A percentile compares a stretch with the other conserved stretches of the same genome.
Conservation (phyloP, 2,329 filamentous ascomycete species). For the Monosporascus sp. region DNA sequence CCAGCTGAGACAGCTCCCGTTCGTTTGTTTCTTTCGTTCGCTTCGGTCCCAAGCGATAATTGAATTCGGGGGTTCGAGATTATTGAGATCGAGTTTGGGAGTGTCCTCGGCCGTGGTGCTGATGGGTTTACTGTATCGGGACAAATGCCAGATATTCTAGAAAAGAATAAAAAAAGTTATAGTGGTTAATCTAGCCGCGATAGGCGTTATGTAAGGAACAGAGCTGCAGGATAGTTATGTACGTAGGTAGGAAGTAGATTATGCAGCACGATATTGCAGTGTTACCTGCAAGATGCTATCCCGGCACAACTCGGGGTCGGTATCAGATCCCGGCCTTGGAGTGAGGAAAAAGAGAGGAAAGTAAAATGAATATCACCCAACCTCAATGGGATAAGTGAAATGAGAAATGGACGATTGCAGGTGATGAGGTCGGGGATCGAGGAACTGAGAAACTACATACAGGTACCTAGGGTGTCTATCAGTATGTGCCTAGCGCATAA, state of each 20-base stretch:
- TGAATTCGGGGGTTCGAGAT: background rate
- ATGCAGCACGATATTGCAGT: no score
- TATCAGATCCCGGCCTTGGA: background rate
- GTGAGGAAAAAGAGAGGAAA: background rate
- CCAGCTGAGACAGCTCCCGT: background rate
- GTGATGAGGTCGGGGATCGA: background rate
- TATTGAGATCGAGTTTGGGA: background rate
- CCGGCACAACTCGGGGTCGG: background rate
- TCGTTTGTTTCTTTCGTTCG: background rate
- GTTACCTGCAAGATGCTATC: background rate
- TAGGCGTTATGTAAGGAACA: background rate
- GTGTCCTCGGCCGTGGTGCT: no score
- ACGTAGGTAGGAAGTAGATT: no score
- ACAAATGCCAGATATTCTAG: background rate
- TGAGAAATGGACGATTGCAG: background rate
- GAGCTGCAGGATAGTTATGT: no score
- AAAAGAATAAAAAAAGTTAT: background rate
- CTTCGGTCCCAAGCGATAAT: background rate
- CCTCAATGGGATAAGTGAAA: background rate
- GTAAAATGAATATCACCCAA: background rate
- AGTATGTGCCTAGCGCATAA: no score
- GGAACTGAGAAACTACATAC: background rate
- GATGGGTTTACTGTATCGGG: background rate
- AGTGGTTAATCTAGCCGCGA: background rate
- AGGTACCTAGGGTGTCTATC: no score